These are phyloP conservation scores for Calocera viscosa DNA, from an alignment of 768 basidiomycete species.

Conservation along the genomic window DNA sequence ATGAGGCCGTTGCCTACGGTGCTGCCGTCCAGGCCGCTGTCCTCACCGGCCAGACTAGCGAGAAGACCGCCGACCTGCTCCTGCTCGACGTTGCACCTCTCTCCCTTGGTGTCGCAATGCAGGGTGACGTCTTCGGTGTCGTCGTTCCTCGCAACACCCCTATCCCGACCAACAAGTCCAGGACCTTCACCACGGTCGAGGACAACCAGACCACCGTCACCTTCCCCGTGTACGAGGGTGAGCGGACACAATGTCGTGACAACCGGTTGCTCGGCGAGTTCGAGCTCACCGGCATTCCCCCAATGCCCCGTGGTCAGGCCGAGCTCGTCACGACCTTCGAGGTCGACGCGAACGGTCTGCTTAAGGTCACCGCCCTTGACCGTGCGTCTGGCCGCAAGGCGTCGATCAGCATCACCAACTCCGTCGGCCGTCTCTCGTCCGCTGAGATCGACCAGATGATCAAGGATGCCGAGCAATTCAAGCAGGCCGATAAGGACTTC, in stretches of 20 bases:
- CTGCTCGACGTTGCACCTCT: conserved; percentile 97
- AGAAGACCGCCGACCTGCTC: conserved; percentile 96
- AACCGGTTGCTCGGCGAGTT: conserved; percentile 99
- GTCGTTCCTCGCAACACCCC: conserved; percentile 99
- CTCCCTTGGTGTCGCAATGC: conserved; percentile 99
- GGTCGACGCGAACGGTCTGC: conserved; percentile 96
- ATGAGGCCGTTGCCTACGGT: conserved; percentile 99
- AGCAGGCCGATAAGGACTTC: conserved; percentile 95
- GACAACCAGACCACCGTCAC: conserved; percentile 99
- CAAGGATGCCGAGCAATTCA: conserved; percentile 97
- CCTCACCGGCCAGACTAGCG: conserved; percentile 95
- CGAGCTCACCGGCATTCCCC: conserved; percentile 96
- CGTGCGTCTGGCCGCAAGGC: conserved; percentile 99
- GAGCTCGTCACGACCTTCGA: conserved; percentile 99
- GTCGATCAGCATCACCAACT: conserved; percentile 97
- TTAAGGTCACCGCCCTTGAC: conserved; percentile 98
- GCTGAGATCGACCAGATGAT: conserved; percentile 99
- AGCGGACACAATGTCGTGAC: conserved; percentile 98
- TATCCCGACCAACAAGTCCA: conserved; percentile 98
- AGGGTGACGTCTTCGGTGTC: conserved; percentile 98
- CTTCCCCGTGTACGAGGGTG: conserved; percentile 99
- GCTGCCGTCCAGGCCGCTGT: conserved; percentile 99
- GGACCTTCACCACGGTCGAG: conserved; percentile 99
- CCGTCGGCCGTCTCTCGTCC: conserved; percentile 92
- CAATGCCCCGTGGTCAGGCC: conserved; percentile 98